Evolutionary conservation across 345 rosid genomes (phyloP).

Genomic region (Bruguiera sexangula): DNA sequence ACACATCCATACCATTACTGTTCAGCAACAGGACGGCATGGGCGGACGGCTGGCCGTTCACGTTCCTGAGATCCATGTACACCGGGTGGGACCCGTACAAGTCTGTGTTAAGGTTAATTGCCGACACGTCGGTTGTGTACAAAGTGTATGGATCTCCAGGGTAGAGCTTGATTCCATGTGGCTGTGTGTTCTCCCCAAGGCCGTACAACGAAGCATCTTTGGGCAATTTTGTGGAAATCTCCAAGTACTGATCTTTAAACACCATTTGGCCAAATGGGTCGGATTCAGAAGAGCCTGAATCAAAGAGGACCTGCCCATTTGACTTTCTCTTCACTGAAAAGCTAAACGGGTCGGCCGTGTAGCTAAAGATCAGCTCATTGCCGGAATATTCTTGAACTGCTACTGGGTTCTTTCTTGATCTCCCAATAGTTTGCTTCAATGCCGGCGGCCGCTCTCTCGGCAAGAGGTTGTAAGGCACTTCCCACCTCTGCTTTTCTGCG

Average conservation of each 20-base stretch:
- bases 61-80: conserved; percentile 94
- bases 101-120: conserved; percentile 78
- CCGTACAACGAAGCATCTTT: conserved; percentile 85
- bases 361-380: conserved; percentile 57
- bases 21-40: conserved; percentile 81
- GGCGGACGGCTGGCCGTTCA: conserved; percentile 51
- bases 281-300: conserved; percentile 51
- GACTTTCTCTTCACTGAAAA: conserved; percentile 86
- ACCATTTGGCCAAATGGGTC: conserved; percentile 60
- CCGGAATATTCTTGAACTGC: conserved; percentile 56
- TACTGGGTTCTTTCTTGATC: conserved; percentile 47
- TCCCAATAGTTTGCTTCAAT: conserved; percentile 42
- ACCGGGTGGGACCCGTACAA: conserved; percentile 93
- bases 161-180: conserved; percentile 80
- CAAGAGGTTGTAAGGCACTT: conserved; percentile 81
- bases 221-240: conserved; percentile 81
- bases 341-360: conserved; percentile 70
- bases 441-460: conserved; percentile 70
- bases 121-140: conserved; percentile 79
- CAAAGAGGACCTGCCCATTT: conserved; percentile 73
- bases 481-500: conserved; percentile 87
- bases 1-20: conserved; percentile 97
- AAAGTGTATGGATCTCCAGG: conserved; percentile 95
- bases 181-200: conserved; percentile 90
- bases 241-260: conserved; percentile 94